phyloP scores from a whole-genome alignment of 192 early-diverging fungal genomes.

The Coemansia pectinata region DNA sequence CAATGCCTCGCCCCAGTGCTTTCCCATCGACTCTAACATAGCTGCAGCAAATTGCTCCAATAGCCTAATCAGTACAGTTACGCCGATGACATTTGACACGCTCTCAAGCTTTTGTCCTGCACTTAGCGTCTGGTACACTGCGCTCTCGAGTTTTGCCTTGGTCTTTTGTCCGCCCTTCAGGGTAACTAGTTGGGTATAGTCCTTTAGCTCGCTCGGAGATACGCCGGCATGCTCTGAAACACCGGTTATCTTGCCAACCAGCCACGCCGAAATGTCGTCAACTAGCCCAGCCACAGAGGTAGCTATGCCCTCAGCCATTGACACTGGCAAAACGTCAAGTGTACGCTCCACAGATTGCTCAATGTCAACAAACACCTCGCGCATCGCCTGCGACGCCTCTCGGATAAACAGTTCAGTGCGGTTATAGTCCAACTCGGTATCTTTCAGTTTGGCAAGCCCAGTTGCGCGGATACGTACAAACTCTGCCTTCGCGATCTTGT shows the following conservation, averaged over 20 bases:
- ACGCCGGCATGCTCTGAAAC: conserved; percentile 9
- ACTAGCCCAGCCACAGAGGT: conserved; percentile 11
- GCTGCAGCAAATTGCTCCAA: conserved; percentile 19
- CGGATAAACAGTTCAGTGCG: conserved; percentile 20
- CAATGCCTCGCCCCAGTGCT: conserved; percentile 10
- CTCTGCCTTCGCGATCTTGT: conserved; percentile 11
- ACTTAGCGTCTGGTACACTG: conserved; percentile 27
- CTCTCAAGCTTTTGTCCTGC: conserved; percentile 29
- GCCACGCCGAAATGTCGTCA: background rate
- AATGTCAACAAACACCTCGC: conserved; percentile 30
- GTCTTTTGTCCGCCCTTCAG: background rate
- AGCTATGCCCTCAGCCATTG: conserved; percentile 8
- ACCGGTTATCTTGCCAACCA: background rate
- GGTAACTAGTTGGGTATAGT: background rate
- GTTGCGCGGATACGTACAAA: conserved; percentile 13
- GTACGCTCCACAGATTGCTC: conserved; percentile 18
- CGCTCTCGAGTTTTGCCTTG: background rate
- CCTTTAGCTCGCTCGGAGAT: conserved; percentile 4
- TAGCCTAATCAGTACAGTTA: conserved; percentile 16
- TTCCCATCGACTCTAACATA: conserved; percentile 11
- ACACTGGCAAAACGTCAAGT: conserved; percentile 26
- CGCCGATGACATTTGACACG: conserved; percentile 18
- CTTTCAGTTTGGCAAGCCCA: conserved; percentile 12
- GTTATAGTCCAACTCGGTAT: background rate
- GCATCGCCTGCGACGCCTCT: conserved; percentile 18